These are phyloP conservation scores for Mortierella antarctica DNA, from an alignment of 192 early-diverging fungal species.

Conservation along the genomic window DNA sequence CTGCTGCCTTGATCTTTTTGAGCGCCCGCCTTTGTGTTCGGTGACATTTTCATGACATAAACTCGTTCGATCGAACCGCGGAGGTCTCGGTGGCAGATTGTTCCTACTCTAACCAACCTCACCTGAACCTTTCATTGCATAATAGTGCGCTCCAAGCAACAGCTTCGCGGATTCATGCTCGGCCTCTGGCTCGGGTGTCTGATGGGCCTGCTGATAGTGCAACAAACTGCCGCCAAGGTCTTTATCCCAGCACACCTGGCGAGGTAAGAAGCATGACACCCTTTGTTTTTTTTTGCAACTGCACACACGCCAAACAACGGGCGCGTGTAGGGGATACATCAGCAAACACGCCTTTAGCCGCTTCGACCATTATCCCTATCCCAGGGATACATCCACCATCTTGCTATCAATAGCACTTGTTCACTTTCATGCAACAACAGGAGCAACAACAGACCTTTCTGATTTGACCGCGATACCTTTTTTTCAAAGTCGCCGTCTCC, in stretches of 20 bases:
- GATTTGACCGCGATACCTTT: too few species aligned
- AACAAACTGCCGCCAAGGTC: conserved; percentile 35
- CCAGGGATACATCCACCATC: too few species aligned
- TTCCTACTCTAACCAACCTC: not conserved
- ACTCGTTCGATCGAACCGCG: too few species aligned
- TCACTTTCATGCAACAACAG: too few species aligned
- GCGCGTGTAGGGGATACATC: not conserved
- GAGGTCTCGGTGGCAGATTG: not conserved
- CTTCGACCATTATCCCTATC: not conserved
- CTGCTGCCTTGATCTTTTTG: too few species aligned
- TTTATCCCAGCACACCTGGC: conserved; percentile 30
- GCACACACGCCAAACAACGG: not conserved
- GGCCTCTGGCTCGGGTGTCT: conserved; percentile 48
- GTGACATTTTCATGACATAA: too few species aligned
- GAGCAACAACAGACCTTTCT: too few species aligned
- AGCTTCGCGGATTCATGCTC: conserved; percentile 40
- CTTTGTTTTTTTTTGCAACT: not conserved
- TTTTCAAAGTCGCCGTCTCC: too few species aligned
- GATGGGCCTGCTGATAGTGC: conserved; percentile 29
- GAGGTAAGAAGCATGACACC: conserved; percentile 22
- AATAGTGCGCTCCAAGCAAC: conserved; percentile 46
- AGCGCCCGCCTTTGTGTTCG: too few species aligned
- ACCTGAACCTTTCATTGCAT: not conserved
- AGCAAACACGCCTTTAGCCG: not conserved
- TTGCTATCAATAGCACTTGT: too few species aligned